Evolutionary conservation across 192 early-diverging fungal genomes (phyloP), one percentile per base, ranked within the genome.

Genomic region (Coemansia aciculifera): DNA sequence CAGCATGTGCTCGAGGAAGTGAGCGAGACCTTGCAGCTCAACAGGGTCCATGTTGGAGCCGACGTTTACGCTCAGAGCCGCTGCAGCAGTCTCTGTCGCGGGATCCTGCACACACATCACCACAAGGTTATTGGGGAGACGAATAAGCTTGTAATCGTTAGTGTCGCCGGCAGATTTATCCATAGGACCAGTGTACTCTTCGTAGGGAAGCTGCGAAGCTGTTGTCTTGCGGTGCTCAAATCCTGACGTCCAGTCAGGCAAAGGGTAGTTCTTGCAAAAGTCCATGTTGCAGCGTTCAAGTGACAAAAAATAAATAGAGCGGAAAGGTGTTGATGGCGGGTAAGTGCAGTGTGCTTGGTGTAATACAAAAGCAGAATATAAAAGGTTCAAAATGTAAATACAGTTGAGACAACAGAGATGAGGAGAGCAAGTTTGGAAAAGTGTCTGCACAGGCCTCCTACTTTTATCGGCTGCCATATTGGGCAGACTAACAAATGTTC

Each of bases 1-100:
- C 19, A 90, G 74, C 34, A 91, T 56, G 67, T 91, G 90, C 64
- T 89, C 90, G 65, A 85, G 80, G 59, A 88, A 87, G 63, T 90
- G 89, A 1, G 90, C 89, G 13, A 91, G 70, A 0, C 90, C 90
- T 59, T 73, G 84, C 7, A 90, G 68, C 40, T 86, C 74, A 66
- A 80, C 76, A 15, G 86, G 87, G 66, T 88, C 86, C 40, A 67
- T 81, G 36, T 85, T 66, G 54, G 79, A 68, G 21, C 89, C 89
- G 39, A 91, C 86, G 43, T 87, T 81, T 23, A 90, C 87, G 64
- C 81, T 80, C 12, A 88, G 52, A 0, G 84, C 72, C 2, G 87
- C 89, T 15, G 84, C 77, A 7, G 87, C 79, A 59, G 84, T 78
- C 9, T 66, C 66, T 5, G 65, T 52, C 62, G 85, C 85, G 5